Conservation (phyloP, 202 grass and related monocot genomes). For the Carex arenaria region DNA sequence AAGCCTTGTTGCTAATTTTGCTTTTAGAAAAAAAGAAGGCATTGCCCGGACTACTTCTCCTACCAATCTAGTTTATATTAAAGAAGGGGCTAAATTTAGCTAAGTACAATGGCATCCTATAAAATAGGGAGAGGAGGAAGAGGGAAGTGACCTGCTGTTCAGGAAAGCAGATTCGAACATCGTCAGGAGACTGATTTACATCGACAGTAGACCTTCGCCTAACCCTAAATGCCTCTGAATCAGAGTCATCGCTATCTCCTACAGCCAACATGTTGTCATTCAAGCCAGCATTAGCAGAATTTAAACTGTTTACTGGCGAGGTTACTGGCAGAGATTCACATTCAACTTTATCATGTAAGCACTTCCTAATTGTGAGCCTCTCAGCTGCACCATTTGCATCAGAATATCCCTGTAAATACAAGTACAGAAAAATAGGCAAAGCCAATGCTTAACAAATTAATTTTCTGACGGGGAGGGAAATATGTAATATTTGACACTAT, state of each 20-base stretch:
- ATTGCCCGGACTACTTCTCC: neutral
- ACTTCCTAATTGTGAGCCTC: neutral
- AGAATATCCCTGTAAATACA: slow-evolving; percentile 24
- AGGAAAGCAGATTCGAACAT: slow-evolving; percentile 27
- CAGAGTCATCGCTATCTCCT: slow-evolving; percentile 72
- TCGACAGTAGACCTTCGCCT: slow-evolving; percentile 52
- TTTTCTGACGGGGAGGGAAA: neutral
- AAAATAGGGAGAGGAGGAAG: slow-evolving; percentile 11
- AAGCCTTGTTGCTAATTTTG: neutral
- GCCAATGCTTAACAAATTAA: neutral
- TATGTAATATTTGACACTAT: neutral
- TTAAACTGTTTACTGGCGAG: slow-evolving; percentile 20
- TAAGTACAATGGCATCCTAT: neutral
- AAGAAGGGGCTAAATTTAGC: neutral
- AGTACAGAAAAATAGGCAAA: neutral
- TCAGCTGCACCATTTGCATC: neutral
- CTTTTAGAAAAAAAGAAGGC: neutral
- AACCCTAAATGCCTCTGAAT: slow-evolving; percentile 79
- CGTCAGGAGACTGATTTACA: slow-evolving; percentile 37
- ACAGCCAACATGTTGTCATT: slow-evolving; percentile 36
- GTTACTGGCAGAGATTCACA: slow-evolving; percentile 23
- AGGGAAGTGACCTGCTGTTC: slow-evolving; percentile 56
- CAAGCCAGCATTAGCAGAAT: slow-evolving; percentile 28
- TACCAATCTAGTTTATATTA: neutral
- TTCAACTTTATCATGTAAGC: slow-evolving; percentile 9